Percentiles rank a stretch among this genome's conserved stretches.
phyloP scores from a whole-genome alignment of 2,329 filamentous ascomycete genomes.

The Lanzia echinophila region DNA sequence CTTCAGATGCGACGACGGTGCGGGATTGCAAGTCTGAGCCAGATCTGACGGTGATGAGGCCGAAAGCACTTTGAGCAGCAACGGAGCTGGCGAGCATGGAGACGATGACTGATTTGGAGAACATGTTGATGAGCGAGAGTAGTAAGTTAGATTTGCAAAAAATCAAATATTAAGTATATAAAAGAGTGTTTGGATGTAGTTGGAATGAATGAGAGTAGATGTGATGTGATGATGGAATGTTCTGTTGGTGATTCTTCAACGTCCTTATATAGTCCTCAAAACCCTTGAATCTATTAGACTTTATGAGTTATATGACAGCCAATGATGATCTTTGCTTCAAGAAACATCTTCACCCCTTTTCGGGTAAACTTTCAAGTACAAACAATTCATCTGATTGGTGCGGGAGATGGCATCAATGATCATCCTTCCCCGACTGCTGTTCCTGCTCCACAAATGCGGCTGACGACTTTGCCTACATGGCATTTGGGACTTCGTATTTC shows the following conservation, averaged over 20 bases:
- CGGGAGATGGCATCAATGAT: background rate
- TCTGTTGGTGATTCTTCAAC: too few species aligned
- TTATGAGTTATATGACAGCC: background rate
- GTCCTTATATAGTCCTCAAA: too few species aligned
- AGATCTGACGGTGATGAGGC: conserved; percentile 14
- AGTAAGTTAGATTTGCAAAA: background rate
- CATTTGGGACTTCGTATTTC: background rate
- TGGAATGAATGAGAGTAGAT: background rate
- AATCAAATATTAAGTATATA: too few species aligned
- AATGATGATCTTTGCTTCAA: background rate
- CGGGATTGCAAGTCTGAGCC: background rate
- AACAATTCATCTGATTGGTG: background rate
- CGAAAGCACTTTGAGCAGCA: conserved; percentile 2
- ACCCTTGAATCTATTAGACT: background rate
- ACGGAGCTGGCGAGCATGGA: conserved; percentile 9
- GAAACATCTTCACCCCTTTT: background rate
- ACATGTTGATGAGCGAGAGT: conserved; percentile 7
- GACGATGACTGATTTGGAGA: conserved; percentile 11
- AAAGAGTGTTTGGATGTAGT: background rate
- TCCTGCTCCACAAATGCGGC: background rate
- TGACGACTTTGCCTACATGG: background rate
- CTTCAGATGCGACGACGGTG: background rate
- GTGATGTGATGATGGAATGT: background rate
- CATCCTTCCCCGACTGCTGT: background rate
- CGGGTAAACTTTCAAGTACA: background rate